Conservation (phyloP, 1,139 yeast genomes). For the Pichia terricola region DNA sequence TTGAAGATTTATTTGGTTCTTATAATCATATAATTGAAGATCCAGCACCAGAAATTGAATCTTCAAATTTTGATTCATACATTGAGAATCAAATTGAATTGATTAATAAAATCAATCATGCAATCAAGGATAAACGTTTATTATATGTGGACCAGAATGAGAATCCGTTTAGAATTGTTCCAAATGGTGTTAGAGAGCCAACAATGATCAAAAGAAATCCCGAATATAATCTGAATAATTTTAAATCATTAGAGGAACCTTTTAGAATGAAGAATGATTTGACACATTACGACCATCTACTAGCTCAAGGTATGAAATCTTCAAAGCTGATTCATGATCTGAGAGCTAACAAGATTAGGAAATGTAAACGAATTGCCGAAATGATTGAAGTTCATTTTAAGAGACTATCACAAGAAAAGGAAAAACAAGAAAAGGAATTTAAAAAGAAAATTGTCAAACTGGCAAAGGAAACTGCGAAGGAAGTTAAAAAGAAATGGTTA, state of each 20-base stretch:
- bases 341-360: slow-evolving; percentile 55
- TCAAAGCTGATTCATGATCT: slow-evolving; percentile 64
- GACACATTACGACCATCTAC: slow-evolving; percentile 62
- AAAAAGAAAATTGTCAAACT: slow-evolving; percentile 58
- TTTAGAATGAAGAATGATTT: slow-evolving; percentile 32
- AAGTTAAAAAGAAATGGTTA: slow-evolving; percentile 85
- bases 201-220: slow-evolving; percentile 27
- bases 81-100: slow-evolving; percentile 37
- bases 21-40: slow-evolving; percentile 51
- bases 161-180: slow-evolving; percentile 25
- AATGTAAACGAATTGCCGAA: slow-evolving; percentile 63
- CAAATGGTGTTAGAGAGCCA: slow-evolving; percentile 26
- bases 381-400: slow-evolving; percentile 86
- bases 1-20: slow-evolving; percentile 39
- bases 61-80: slow-evolving; percentile 37
- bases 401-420: slow-evolving; percentile 81
- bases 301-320: slow-evolving; percentile 67
- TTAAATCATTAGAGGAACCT: slow-evolving; percentile 35
- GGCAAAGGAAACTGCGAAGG: slow-evolving; percentile 72
- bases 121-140: slow-evolving; percentile 41
- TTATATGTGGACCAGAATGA: slow-evolving; percentile 33
- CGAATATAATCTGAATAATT: slow-evolving; percentile 19
- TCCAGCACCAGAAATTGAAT: slow-evolving; percentile 27
- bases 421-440: slow-evolving; percentile 61
- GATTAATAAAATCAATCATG: slow-evolving; percentile 40